Evolutionary conservation across 805 yeast species (phyloP).

Genomic region (Cyberlindnera nakhonratchasimensis): DNA sequence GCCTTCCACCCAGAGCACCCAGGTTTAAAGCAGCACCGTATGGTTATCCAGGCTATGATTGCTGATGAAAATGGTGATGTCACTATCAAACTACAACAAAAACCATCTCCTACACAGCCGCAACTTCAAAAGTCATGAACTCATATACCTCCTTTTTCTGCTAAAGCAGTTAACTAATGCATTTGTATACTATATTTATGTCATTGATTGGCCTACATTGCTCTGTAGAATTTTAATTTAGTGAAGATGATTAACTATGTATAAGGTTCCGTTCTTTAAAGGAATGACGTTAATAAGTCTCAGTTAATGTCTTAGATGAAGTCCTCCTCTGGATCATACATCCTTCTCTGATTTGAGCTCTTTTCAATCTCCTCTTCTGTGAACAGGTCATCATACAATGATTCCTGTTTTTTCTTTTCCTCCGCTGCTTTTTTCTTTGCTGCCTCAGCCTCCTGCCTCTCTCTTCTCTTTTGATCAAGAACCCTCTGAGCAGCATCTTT

Average conservation of each 20-base stretch:
- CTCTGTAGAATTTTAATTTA: background rate
- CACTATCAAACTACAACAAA: constrained; percentile 2
- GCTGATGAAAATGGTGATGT: constrained; percentile 58
- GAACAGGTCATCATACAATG: constrained; percentile 47
- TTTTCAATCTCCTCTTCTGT: constrained; percentile 38
- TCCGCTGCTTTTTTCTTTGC: constrained; percentile 36
- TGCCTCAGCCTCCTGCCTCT: constrained; percentile 29
- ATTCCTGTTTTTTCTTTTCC: constrained; percentile 39
- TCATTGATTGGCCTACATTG: background rate
- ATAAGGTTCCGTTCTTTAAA: too few species aligned
- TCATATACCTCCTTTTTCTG: background rate
- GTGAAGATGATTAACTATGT: too few species aligned
- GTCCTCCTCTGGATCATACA: constrained; percentile 56
- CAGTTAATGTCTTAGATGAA: constrained; percentile 41
- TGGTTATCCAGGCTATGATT: constrained; percentile 43
- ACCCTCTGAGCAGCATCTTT: constrained; percentile 27
- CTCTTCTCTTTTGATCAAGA: constrained; percentile 27
- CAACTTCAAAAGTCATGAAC: background rate
- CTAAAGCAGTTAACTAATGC: too few species aligned
- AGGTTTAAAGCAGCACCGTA: constrained; percentile 47
- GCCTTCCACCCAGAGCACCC: constrained; percentile 54
- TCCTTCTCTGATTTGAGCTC: constrained; percentile 8
- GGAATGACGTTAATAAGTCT: too few species aligned
- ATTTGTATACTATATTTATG: background rate
- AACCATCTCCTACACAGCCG: background rate